Base-by-base conservation (phyloP, 768 basidiomycete species). In the Rubroboletus pulcherrimus region DNA sequence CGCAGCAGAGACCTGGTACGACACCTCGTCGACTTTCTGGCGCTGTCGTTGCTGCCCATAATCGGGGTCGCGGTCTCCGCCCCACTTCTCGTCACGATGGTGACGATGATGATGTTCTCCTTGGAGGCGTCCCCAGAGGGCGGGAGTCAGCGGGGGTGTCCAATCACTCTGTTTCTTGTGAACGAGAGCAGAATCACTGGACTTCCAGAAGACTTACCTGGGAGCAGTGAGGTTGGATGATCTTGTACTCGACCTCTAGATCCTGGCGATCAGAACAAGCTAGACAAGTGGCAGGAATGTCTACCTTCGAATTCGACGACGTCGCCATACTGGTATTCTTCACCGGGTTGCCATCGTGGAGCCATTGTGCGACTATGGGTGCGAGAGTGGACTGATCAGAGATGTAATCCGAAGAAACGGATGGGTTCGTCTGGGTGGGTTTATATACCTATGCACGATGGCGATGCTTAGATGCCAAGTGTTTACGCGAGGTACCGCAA, bases 201-300 rank as follows among this genome's bases (percentile, higher is more conserved):
- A n/a, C 26, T 8, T 40, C 17, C n/a, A 19, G 29, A 47, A 8
- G 29, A 57, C 66, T 53, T 58, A 82, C 87, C 78, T 88, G 85
- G 31, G 88, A 87, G 51, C 65, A 71, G 72, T 91, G 89, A 9
- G 85, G 74, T 64, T 89, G 87, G 59, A 89, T 81, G 70, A 85
- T 85, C 70, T 82, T 84, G 76, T 89, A 91, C 40, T 69, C 71
- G 58, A 70, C 66, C 39, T 81, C 86, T 58, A 49, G 51, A 63
- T 51, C 50, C 9, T 12, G 38, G 21, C 11, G 44, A 59, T 66
- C 52, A 61, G 61, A 53, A 31, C 47, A 33, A 21, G 52, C 3
- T 3, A 7, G 39, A 39, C 19, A 29, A 33, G 11, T 7, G 45
- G 34, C 30, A 35, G n/a, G 33, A 15, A n/a, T 40, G 44, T 63